These are phyloP conservation scores for Euphorbia tirucalli DNA, from an alignment of 345 rosid genomes.

Conservation along the genomic window DNA sequence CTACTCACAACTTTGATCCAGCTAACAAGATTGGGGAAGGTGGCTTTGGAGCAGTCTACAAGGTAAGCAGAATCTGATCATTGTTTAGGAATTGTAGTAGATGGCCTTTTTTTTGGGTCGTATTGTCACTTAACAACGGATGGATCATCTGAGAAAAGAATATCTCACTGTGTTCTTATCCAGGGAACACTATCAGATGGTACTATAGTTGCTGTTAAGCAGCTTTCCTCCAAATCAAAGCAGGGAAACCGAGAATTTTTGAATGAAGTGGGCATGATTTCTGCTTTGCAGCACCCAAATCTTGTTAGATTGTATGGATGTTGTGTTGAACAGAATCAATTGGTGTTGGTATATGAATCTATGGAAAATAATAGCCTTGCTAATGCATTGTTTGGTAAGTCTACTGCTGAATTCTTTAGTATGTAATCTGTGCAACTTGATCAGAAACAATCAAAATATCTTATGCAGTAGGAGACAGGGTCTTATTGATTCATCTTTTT, in stretches of 20 bases:
- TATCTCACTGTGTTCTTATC: slow-evolving; percentile 9
- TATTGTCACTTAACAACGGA: neutral
- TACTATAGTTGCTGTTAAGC: slow-evolving; percentile 59
- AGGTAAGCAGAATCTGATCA: slow-evolving; percentile 31
- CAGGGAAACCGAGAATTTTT: slow-evolving; percentile 76
- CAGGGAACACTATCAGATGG: slow-evolving; percentile 66
- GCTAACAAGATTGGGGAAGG: slow-evolving; percentile 62
- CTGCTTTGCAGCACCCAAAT: slow-evolving; percentile 69
- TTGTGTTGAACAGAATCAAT: slow-evolving; percentile 60
- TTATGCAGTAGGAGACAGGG: neutral
- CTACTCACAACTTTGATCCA: slow-evolving; percentile 47
- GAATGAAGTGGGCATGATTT: slow-evolving; percentile 65
- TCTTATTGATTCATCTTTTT: no score
- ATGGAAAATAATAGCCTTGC: slow-evolving; percentile 70
- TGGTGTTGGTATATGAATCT: no score
- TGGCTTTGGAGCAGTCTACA: slow-evolving; percentile 59
- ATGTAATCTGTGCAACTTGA: no score
- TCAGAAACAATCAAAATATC: no score
- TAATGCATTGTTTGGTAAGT: slow-evolving; percentile 54
- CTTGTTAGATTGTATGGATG: slow-evolving; percentile 68
- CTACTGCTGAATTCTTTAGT: neutral
- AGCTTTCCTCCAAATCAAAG: no score
- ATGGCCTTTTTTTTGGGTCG: no score
- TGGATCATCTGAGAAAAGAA: neutral
- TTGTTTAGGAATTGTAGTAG: no score